Percentiles rank a stretch among this genome's conserved stretches.
These are phyloP conservation scores for Pythium grandisporangium DNA, from an alignment of 352 stramenopile species.

Conservation along the genomic window DNA sequence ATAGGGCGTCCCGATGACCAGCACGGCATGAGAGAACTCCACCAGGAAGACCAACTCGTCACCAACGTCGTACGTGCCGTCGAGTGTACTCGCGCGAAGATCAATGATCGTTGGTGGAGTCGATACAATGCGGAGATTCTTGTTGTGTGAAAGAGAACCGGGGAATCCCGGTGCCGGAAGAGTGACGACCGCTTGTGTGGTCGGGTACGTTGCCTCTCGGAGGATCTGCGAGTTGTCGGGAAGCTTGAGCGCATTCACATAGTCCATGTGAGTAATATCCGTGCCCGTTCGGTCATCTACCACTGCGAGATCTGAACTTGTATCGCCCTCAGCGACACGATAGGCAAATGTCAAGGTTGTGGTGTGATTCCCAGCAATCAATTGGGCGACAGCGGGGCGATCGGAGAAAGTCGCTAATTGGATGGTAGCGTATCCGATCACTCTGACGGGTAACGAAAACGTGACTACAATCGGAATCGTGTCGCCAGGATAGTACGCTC, in stretches of 20 bases:
- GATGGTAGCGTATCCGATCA: slow-evolving; percentile 37
- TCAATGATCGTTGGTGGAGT: slow-evolving; percentile 28
- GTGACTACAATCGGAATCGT: slow-evolving; percentile 33
- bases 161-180: slow-evolving; percentile 31
- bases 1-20: slow-evolving; percentile 24
- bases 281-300: slow-evolving; percentile 33
- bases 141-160: slow-evolving; percentile 33
- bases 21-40: slow-evolving; percentile 39
- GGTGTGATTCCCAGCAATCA: slow-evolving; percentile 28
- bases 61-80: slow-evolving; percentile 62
- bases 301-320: slow-evolving; percentile 24
- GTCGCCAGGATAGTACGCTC: slow-evolving; percentile 51
- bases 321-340: slow-evolving; percentile 26
- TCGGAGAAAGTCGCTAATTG: slow-evolving; percentile 18
- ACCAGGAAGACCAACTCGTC: slow-evolving; percentile 41
- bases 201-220: slow-evolving; percentile 29
- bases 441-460: slow-evolving; percentile 58
- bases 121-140: slow-evolving; percentile 37
- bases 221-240: slow-evolving; percentile 28
- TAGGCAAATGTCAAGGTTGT: slow-evolving; percentile 43
- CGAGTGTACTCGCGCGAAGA: slow-evolving; percentile 19
- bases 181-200: slow-evolving; percentile 25
- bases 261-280: slow-evolving; percentile 26
- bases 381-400: slow-evolving; percentile 11
- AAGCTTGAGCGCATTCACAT: slow-evolving; percentile 34